Percentiles rank a stretch among this genome's conserved stretches.
Conservation (phyloP, 1,284 basidiomycete species). For the Cutaneotrichosporon sp. region DNA sequence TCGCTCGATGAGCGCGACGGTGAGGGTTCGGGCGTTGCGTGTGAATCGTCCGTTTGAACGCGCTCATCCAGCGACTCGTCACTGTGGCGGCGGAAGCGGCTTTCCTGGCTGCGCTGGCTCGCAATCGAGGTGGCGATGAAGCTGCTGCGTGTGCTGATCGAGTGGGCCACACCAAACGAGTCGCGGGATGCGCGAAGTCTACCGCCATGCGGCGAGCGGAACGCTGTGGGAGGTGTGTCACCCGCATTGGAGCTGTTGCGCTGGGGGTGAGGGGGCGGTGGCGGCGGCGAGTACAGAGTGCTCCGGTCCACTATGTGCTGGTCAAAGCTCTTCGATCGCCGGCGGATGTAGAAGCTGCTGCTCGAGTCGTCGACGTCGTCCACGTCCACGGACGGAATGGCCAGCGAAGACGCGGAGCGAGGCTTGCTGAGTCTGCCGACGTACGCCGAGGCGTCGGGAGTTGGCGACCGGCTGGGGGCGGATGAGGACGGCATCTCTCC, state of each 20-base stretch:
- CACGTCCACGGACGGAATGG: background rate
- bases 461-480: background rate
- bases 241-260: background rate
- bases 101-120: conserved; percentile 1
- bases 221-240: background rate
- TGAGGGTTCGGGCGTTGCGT: background rate
- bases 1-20: conserved; percentile 19
- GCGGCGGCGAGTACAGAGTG: conserved; percentile 19
- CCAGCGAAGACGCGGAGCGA: background rate
- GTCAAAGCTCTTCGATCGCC: conserved; percentile 15
- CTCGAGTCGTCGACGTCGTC: conserved; percentile 1
- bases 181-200: conserved; percentile 13
- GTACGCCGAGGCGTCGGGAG: background rate
- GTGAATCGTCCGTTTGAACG: background rate
- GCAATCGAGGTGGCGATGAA: background rate
- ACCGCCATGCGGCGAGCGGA: background rate
- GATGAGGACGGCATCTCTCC: background rate
- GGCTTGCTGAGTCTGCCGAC: background rate
- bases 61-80: background rate
- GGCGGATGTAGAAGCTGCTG: conserved; percentile 5
- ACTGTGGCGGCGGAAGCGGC: background rate
- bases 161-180: conserved; percentile 18
- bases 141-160: conserved; percentile 5
- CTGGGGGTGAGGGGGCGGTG: conserved; percentile 15
- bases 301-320: conserved; percentile 11